These are phyloP conservation scores for Saccharomycopsis sp. DNA, from an alignment of 805 yeast genomes.

Conservation along the genomic window DNA sequence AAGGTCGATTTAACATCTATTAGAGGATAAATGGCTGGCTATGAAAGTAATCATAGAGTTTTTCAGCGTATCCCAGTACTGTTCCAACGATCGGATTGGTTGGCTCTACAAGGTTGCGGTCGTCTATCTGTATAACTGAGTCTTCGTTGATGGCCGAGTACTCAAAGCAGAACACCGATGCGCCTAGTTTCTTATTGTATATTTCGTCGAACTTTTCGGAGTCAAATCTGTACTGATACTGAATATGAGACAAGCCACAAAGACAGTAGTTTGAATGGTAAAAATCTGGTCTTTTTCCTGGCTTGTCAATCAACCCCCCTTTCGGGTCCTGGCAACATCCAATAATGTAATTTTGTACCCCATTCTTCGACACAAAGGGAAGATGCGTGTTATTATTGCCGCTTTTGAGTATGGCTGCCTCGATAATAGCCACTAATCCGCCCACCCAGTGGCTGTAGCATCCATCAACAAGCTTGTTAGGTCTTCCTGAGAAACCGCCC, in stretches of 20 bases:
- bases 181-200: slow-evolving; percentile 22
- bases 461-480: slow-evolving; percentile 91
- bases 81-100: slow-evolving; percentile 16
- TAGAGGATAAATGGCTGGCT: neutral
- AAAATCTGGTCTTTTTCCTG: slow-evolving; percentile 71
- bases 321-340: slow-evolving; percentile 63
- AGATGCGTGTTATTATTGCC: neutral
- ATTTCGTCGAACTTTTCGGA: slow-evolving; percentile 8
- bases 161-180: slow-evolving; percentile 29
- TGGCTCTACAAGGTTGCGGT: slow-evolving; percentile 6
- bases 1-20: too few species aligned
- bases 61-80: slow-evolving; percentile 6
- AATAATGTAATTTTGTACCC: slow-evolving; percentile 58
- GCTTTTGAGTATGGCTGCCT: slow-evolving; percentile 33
- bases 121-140: slow-evolving; percentile 10
- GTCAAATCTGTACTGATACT: slow-evolving; percentile 34
- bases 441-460: slow-evolving; percentile 98
- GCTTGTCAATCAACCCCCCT: slow-evolving; percentile 79
- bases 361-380: slow-evolving; percentile 44
- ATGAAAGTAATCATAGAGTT: neutral
- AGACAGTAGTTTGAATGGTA: slow-evolving; percentile 88
- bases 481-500: slow-evolving; percentile 85
- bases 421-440: slow-evolving; percentile 59
- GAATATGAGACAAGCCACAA: slow-evolving; percentile 63
- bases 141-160: slow-evolving; percentile 22